Evolutionary conservation across 106 monocot genomes (phyloP).

Genomic region (Acorus calamus): DNA sequence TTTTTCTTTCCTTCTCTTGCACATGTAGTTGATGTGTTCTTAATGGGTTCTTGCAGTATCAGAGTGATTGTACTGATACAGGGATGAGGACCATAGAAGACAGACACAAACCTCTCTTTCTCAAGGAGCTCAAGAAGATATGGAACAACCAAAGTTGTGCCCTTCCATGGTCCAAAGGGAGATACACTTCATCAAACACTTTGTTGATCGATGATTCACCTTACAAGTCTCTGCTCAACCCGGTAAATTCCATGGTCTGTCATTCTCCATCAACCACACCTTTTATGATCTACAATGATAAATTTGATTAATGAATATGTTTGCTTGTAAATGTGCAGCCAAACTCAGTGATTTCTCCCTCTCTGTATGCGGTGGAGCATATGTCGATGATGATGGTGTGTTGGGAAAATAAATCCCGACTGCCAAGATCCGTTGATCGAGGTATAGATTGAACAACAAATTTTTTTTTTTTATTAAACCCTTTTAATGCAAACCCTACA

Average conservation of each 20-base stretch:
- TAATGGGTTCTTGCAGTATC: not conserved
- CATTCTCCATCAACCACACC: not conserved
- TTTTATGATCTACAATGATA: not conserved
- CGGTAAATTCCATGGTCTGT: not conserved
- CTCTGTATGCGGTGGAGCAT: not conserved
- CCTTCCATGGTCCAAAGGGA: not conserved
- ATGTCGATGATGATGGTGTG: not conserved
- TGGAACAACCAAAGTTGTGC: not conserved
- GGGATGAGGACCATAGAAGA: not conserved
- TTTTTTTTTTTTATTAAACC: too few species aligned
- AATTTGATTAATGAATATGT: too few species aligned
- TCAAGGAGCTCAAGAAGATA: conserved; percentile 8
- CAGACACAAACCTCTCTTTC: conserved; percentile 1
- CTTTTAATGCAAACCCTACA: too few species aligned
- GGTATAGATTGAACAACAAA: too few species aligned
- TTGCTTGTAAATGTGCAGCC: not conserved
- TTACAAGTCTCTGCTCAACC: conserved; percentile 6
- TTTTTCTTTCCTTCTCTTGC: not conserved
- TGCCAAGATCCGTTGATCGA: too few species aligned
- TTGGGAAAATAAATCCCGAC: too few species aligned
- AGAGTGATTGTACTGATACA: not conserved
- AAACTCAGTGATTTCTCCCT: not conserved
- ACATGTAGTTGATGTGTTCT: not conserved
- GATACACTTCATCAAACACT: not conserved
- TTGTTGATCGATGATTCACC: conserved; percentile 5